Evolutionary conservation across 306 rosid genomes (phyloP), one percentile per base, ranked within the genome.

Genomic region (Potentilla sterilis): DNA sequence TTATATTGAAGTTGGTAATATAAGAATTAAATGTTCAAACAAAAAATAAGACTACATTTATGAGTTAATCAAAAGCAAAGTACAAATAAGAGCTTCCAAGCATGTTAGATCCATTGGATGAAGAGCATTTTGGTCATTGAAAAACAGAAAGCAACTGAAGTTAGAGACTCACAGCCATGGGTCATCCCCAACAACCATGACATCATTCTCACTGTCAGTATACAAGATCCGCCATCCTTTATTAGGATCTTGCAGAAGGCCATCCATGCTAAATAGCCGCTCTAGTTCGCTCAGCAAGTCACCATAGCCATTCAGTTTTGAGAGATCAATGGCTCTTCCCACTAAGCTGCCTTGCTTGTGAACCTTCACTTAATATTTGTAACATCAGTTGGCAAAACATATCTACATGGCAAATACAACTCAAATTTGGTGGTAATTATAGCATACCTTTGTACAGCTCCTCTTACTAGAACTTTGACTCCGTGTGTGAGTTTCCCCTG

Each of bases 311-410:
- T 76, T 87, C 83, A 94, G 73, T 83, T 87, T 88, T 32, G 96
- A 88, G 84, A 94, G 98, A 84, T 94, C 98, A 77, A 94, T 84
- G 78, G 98, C 96, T 88, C 98, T 90, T 82, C 97, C 98, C 19
- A 92, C 98, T 77, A 91, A 82, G 88, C 96, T 94, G 81, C 97
- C 97, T 88, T 94, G 98, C 91, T 94, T 91, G 95, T 94, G 98
- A 90, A 94, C 98, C 98, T 94, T 91, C 96, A 86, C 79, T 85
- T 80, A 84, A 75, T 58, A 82, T 69, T 85, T 83, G 81, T 67
- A 77, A 86, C 79, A 78, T 78, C 79, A 89, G 85, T 83, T 69
- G 84, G 87, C 81, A 87, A 87, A 79, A 64, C 5, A 79, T 79
- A 78, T 75, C 76, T 85, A 83, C 80, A 81, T 61, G 64, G 83